These are phyloP conservation scores for Piloderma croceum DNA, from an alignment of 768 basidiomycete genomes.

Conservation along the genomic window DNA sequence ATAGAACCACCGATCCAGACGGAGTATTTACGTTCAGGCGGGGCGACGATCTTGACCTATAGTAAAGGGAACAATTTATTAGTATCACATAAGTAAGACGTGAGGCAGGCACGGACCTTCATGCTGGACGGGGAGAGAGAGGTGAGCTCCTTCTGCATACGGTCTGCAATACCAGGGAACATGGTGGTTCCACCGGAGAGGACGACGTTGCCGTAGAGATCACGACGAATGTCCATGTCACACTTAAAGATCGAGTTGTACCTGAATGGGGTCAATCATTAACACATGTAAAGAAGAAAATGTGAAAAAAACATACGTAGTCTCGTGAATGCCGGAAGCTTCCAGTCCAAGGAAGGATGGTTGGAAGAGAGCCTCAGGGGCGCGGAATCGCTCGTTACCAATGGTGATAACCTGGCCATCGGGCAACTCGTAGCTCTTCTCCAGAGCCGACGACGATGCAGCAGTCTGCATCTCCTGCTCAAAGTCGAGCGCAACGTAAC, in stretches of 20 bases:
- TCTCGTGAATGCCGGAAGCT: constrained; percentile 75
- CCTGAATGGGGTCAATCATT: constrained; percentile 9
- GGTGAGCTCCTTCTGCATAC: constrained; percentile 72
- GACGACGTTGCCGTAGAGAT: constrained; percentile 49
- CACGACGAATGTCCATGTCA: constrained; percentile 47
- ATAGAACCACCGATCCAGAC: constrained; percentile 54
- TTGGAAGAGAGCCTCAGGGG: constrained; percentile 92
- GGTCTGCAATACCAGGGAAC: constrained; percentile 53
- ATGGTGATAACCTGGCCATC: constrained; percentile 73
- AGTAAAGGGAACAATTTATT: constrained; percentile 11
- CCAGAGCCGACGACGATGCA: constrained; percentile 56
- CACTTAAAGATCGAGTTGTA: constrained; percentile 85
- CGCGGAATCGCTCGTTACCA: constrained; percentile 91
- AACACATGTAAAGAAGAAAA: neutral
- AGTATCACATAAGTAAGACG: neutral
- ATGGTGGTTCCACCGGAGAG: constrained; percentile 55
- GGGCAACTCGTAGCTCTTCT: constrained; percentile 69
- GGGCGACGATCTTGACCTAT: constrained; percentile 62
- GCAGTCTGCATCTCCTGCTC: constrained; percentile 70
- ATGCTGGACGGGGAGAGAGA: constrained; percentile 59
- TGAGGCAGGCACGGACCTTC: constrained; percentile 35
- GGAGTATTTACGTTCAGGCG: constrained; percentile 67
- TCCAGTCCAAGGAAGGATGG: constrained; percentile 82
- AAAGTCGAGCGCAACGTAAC: constrained; percentile 69
- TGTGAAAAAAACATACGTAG: constrained; percentile 44